Base-by-base conservation (phyloP, 345 rosid genomes). In the Salix exigua region DNA sequence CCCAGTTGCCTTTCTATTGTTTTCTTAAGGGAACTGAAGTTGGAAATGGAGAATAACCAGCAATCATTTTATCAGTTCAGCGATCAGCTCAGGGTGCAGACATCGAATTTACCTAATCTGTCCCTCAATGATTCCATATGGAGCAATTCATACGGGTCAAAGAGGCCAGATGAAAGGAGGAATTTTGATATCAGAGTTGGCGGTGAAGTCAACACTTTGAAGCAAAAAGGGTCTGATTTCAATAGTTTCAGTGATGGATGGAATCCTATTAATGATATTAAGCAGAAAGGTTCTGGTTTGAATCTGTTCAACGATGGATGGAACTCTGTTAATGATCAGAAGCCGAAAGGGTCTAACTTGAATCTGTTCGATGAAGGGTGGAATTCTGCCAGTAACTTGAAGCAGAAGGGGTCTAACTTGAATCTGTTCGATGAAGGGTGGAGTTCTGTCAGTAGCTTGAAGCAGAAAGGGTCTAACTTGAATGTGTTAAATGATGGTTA, bases 1-100 rank as follows among this genome's bases (percentile, higher is more conserved):
- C 82, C 76, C 83, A 67, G 50, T 66, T 80, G 40, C 38, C 28
- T 51, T 79, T 79, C 73, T 23, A 14, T 14, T 16, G 26, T 16
- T 71, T 51, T 33, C n/a, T 73, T 26, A 25, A 26, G 62, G 46
- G 42, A 65, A 44, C 72, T 77, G 38, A 51, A 62, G 40, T 40
- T 17, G 23, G 48, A 70, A 70, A 92, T 96, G 99, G 98, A 91
- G 79, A 91, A 84, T 71, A 89, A 94, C 66, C 94, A 92, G 88
- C 98, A 93, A 71, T 88, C 98, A 1, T 96, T 96, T 83, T 94
- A 89, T 86, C 97, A 94, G 66, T 96, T 96, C 89, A 92, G 98
- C 73, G 99, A 96, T 79, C 97, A 96, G 77, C 83, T 96, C n/a
- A 84, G 99, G 82, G 67, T 86, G 18, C 97, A 96, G 19, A 75